A percentile compares a stretch with the other conserved stretches of the same genome.
Evolutionary conservation across 208 protist genomes (phyloP).

Genomic region (Porcisia hertigi): DNA sequence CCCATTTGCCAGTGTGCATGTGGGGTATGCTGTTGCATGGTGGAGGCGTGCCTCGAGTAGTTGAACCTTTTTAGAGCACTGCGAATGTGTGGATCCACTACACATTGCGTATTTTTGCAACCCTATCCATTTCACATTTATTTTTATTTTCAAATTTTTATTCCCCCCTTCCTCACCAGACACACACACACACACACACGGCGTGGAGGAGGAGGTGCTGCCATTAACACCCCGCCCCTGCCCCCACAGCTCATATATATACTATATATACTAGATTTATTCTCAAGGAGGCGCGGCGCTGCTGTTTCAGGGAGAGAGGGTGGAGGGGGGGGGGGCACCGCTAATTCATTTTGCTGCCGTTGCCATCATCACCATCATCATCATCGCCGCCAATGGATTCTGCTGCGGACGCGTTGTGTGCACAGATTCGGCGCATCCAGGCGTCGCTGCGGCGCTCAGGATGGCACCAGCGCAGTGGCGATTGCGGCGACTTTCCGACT

Average conservation of each 20-base stretch:
- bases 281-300: too few species aligned
- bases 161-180: neutral
- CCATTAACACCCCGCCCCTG: neutral
- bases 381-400: too few species aligned
- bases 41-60: neutral
- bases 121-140: too few species aligned
- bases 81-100: too few species aligned
- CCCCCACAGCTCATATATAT: too few species aligned
- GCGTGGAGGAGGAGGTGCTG: neutral
- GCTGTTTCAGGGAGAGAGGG: too few species aligned
- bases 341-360: too few species aligned
- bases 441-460: constrained; percentile 4
- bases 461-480: neutral
- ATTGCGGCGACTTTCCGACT: neutral
- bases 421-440: constrained; percentile 22
- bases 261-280: too few species aligned
- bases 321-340: too few species aligned
- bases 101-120: too few species aligned
- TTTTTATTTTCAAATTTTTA: neutral
- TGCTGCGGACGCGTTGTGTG: neutral
- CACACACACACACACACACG: neutral
- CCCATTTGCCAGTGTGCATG: neutral
- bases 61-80: neutral
- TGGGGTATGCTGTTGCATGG: neutral
- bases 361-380: neutral